A percentile compares a stretch with the other conserved stretches of the same genome.
phyloP scores from a whole-genome alignment of 2,329 filamentous ascomycete species.

The Colletotrichum viniferum region DNA sequence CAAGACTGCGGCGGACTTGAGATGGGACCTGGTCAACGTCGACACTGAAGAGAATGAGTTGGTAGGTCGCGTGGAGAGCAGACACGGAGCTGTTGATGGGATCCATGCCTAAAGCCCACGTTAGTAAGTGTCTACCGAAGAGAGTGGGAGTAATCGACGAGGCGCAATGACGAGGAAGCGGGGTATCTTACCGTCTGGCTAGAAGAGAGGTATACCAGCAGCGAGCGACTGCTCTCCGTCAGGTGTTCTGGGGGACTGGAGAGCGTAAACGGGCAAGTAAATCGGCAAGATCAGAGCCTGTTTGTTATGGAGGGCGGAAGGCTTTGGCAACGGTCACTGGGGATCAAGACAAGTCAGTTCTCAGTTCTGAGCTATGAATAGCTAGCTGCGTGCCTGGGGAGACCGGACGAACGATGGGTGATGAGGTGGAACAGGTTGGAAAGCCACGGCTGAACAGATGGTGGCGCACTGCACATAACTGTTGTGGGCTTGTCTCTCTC shows the following conservation, averaged over 20 bases:
- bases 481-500: not conserved
- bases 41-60: conserved; percentile 19
- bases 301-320: not conserved
- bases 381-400: not conserved
- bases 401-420: not conserved
- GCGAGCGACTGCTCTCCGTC: not conserved
- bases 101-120: not conserved
- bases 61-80: conserved; percentile 8
- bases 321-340: not conserved
- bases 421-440: not conserved
- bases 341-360: not conserved
- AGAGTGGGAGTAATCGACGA: not conserved
- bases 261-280: not conserved
- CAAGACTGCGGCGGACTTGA: conserved; percentile 30
- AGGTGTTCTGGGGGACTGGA: not conserved
- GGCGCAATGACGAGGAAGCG: not conserved
- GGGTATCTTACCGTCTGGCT: not conserved
- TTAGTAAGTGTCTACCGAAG: not conserved
- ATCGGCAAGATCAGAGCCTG: not conserved
- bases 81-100: not conserved
- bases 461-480: not conserved
- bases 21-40: conserved; percentile 30
- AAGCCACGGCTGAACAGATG: not conserved
- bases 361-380: not conserved
- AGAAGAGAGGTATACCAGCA: not conserved